Percentiles rank a stretch among this genome's conserved stretches.
Conservation (phyloP, 257 asterid species). For the Agastache rugosa region DNA sequence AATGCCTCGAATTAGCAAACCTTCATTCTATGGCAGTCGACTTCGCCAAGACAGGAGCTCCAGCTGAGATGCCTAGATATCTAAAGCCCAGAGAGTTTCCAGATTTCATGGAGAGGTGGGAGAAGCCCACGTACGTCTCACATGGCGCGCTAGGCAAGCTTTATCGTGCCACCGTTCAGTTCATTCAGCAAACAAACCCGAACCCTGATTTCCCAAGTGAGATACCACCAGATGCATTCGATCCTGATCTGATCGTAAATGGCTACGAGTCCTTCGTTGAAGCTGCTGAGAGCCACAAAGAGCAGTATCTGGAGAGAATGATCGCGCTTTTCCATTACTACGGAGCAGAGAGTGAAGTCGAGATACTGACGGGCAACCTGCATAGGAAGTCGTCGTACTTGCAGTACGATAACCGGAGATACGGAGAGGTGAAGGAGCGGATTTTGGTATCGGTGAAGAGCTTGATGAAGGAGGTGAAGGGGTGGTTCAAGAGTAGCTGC, state of each 20-base stretch:
- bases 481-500: conserved; percentile 60
- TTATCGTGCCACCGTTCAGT: conserved; percentile 62
- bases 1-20: conserved; percentile 83
- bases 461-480: conserved; percentile 74
- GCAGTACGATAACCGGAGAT: conserved; percentile 81
- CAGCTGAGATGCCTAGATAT: conserved; percentile 88
- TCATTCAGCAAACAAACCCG: conserved; percentile 40
- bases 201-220: conserved; percentile 25
- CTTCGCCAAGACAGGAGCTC: conserved; percentile 91
- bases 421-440: conserved; percentile 80
- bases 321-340: conserved; percentile 58
- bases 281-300: conserved; percentile 68
- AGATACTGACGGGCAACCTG: conserved; percentile 81
- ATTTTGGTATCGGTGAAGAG: conserved; percentile 71
- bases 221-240: conserved; percentile 55
- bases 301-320: conserved; percentile 66
- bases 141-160: conserved; percentile 77
- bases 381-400: conserved; percentile 61
- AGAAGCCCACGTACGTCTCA: conserved; percentile 79
- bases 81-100: conserved; percentile 84
- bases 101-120: conserved; percentile 93
- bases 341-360: conserved; percentile 78
- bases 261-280: conserved; percentile 59
- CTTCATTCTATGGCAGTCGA: conserved; percentile 99
- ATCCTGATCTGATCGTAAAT: conserved; percentile 64